Base-by-base conservation (phyloP, 176 grass and related monocot species). In the Rhynchospora tenuis region DNA sequence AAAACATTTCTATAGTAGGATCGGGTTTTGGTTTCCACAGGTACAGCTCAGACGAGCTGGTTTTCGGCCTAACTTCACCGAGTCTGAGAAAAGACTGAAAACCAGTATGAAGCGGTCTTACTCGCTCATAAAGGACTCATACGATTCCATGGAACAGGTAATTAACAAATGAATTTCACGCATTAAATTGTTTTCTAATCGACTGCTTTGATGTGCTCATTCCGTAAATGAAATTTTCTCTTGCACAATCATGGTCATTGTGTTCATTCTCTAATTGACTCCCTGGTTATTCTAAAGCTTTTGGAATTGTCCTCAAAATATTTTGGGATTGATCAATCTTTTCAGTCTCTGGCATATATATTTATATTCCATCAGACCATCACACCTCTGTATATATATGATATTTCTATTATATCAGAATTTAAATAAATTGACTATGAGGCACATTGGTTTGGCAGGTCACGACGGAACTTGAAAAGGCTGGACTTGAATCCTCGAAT, bases 401-500 rank as follows among this genome's bases (percentile, higher is more conserved):
- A 67, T 67, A 31, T 31, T 29, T 14, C 54, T 9, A 31, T 29
- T 3, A 29, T 67, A 0, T 26, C 11, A 67, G n/a, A n/a, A n/a
- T n/a, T n/a, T n/a, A n/a, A n/a, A n/a, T n/a, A n/a, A n/a, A n/a
- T n/a, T n/a, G n/a, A n/a, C n/a, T n/a, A n/a, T n/a, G n/a, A n/a
- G n/a, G n/a, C n/a, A n/a, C n/a, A n/a, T n/a, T n/a, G n/a, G n/a
- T n/a, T 73, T 87, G 70, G 55, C 67, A 94, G 95, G 90, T 98
- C 76, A 93, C 92, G 45, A 92, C 89, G 69, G 95, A 92, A 83
- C 89, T 98, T 66, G 90, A 87, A 81, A 87, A 91, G 33, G 90
- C 92, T 17, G 95, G 95, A 52, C 90, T 94, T 9, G 95, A 98
- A 79, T 98, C 95, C 6, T 94, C 92, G 0, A 97, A 97, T 90